Base-by-base conservation (phyloP, 805 yeast species). In the Metschnikowia henanensis region DNA sequence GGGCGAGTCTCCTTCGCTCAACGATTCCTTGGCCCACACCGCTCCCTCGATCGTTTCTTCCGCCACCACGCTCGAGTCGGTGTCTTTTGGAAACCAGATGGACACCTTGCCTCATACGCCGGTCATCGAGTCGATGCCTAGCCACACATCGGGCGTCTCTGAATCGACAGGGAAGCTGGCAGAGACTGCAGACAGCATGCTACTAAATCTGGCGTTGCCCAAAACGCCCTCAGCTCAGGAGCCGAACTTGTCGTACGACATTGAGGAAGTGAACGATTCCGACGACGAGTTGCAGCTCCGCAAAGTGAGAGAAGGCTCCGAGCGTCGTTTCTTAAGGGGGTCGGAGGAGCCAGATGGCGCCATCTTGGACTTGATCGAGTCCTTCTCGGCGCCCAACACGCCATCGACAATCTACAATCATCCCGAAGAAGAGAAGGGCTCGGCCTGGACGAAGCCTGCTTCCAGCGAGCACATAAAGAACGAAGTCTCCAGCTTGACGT, bases 211-310 rank as follows among this genome's bases (percentile, higher is more conserved):
- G 46, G 46, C 46, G 15, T 10, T 34, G 15, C 42, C 46, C 12
- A 37, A 37, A 12, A 23, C 30, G n/a, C 39, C 41, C 13, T 13
- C 30, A 15, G 21, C 10, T 21, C 31, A 37, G 15, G 18, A 33
- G 12, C 22, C 41, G 13, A 41, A 40, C 28, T 15, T 33, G 17
- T 38, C 45, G 15, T 35, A 35, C 26, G 65, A 68, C 3, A 70
- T 71, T 38, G 76, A 70, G 53, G 76, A 71, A 49, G 59, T 67
- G 19, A 64, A 66, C 43, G 72, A 68, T 49, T 58, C 66, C 21
- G 75, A 70, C 46, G 73, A 68, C 37, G 72, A 68, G 51, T 49
- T 62, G 18, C 41, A 48, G 25, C 42, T 47, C 30, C 49, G 54
- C 35, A 33, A 36, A 17, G 39, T 44, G 37, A 50, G 54, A 6